Evolutionary conservation across 306 rosid species (phyloP), one percentile per base, ranked within the genome.

Genomic region (Castanospermum australe): DNA sequence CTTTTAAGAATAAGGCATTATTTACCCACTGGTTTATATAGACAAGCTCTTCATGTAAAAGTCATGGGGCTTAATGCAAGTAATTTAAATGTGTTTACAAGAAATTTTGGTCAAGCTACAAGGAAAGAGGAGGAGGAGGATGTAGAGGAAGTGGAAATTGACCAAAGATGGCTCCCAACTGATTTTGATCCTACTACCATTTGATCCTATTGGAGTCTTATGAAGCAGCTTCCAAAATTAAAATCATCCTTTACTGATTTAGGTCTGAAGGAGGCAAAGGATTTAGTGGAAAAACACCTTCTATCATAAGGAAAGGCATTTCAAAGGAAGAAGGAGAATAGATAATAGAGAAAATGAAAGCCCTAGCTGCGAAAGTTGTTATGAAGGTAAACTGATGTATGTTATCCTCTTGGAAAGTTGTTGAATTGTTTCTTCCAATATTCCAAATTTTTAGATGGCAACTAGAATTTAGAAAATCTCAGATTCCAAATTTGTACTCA

Each of bases 271-370:
- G 98, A 94, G 70, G 97, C 97, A 5, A 92, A 94, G 75, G 97
- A 94, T 56, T 68, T 92, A 75, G 96, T 92, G 61, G 98, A 90
- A 71, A 94, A 84, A 73, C 94, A 54, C 98, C 98, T 0, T 67
- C 96, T 0, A 78, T 94, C 76, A 82, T 92, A 17, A 94, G 90
- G 92, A 90, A 75, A 41, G 98, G 97, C 15, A 67, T 94, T 67
- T 87, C 98, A 33, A 94, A 94, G 91, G 98, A 92, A 82, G 97
- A 94, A 76, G 96, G 91, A 66, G 98, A 92, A 68, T 91, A 92
- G 54, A 71, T 94, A 50, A 63, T 94, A 2, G 98, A 94, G 87
- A 94, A 94, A 84, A 12, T 92, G 92, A 92, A 89, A 88, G 93
- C 96, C 68, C 88, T 94, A 45, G 97, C 97, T 8, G 98, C 97